A percentile compares a stretch with the other conserved stretches of the same genome.
phyloP scores from a whole-genome alignment of 2,329 filamentous ascomycete genomes.

The Ophiobolus disseminans region DNA sequence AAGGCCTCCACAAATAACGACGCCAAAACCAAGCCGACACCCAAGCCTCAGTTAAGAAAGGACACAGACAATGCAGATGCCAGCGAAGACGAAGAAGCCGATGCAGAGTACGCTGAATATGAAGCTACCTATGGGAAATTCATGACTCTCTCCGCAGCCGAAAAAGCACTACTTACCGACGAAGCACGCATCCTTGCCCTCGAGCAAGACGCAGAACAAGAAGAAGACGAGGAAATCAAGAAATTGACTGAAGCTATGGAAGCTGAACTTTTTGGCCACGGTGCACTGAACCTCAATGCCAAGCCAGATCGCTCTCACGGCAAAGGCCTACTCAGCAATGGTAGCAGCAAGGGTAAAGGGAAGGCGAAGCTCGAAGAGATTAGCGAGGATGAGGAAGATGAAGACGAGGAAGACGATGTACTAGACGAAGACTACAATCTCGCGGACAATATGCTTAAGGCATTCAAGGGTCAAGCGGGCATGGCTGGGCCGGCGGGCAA shows the following conservation, averaged over 20 bases:
- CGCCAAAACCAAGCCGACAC: slow-evolving; percentile 63
- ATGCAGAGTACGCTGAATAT: slow-evolving; percentile 72
- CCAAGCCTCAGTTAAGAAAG: slow-evolving; percentile 48
- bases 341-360: slow-evolving; percentile 29
- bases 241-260: slow-evolving; percentile 74
- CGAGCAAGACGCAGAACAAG: slow-evolving; percentile 51
- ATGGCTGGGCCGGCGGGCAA: slow-evolving; percentile 87
- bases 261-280: slow-evolving; percentile 72
- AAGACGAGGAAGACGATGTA: slow-evolving; percentile 58
- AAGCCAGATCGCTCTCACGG: slow-evolving; percentile 19
- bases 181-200: slow-evolving; percentile 45
- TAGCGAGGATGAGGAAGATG: slow-evolving; percentile 48
- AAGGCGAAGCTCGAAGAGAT: slow-evolving; percentile 15
- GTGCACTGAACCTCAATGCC: slow-evolving; percentile 63
- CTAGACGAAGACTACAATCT: slow-evolving; percentile 85
- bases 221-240: slow-evolving; percentile 64
- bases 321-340: slow-evolving; percentile 7
- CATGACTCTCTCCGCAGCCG: slow-evolving; percentile 70
- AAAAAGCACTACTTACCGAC: slow-evolving; percentile 42
- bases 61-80: slow-evolving; percentile 52
- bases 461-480: slow-evolving; percentile 88
- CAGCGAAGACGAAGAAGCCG: slow-evolving; percentile 68
- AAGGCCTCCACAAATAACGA: slow-evolving; percentile 65
- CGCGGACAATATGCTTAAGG: slow-evolving; percentile 88
- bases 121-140: slow-evolving; percentile 84